Evolutionary conservation across 2,329 filamentous ascomycete genomes (phyloP).

Genomic region (Exserohilum rostratum): DNA sequence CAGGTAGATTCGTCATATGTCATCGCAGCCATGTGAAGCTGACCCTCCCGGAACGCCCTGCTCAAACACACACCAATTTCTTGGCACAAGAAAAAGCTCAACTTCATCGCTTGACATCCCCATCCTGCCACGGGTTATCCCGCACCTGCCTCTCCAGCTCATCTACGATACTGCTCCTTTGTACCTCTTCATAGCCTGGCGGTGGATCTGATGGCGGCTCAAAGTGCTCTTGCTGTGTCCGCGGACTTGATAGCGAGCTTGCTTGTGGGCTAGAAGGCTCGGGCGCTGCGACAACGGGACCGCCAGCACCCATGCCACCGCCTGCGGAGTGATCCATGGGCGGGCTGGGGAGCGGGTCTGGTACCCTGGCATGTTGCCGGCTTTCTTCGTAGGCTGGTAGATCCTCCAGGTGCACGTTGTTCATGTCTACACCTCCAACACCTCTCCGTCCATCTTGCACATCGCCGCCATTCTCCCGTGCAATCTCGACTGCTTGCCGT

Average conservation of each 20-base stretch:
- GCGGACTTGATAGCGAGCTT: conserved; percentile 40
- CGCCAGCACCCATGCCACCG: conserved; percentile 19
- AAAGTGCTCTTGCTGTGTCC: conserved; percentile 42
- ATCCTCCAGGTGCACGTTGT: conserved; percentile 79
- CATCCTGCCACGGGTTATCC: conserved; percentile 22
- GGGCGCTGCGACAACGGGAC: conserved; percentile 23
- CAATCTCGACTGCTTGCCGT: conserved; percentile 78
- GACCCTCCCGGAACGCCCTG: conserved; percentile 34
- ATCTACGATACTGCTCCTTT: conserved; percentile 77
- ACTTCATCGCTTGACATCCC: conserved; percentile 19
- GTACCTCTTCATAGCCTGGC: conserved; percentile 89
- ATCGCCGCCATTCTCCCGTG: conserved; percentile 65
- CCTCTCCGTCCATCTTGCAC: conserved; percentile 51
- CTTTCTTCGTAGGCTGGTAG: conserved; percentile 83
- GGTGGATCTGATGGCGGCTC: conserved; percentile 74
- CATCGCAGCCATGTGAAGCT: conserved; percentile 6
- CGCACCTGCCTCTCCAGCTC: conserved; percentile 65
- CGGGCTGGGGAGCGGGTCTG: conserved; percentile 41
- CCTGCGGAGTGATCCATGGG: conserved; percentile 13
- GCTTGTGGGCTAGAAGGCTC: conserved; percentile 28
- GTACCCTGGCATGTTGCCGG: conserved; percentile 45
- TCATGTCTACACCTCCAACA: conserved; percentile 59
- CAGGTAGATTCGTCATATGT: not conserved
- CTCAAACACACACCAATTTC: conserved; percentile 18
- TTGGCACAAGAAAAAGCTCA: conserved; percentile 6